These are phyloP conservation scores for Corymbia calophylla DNA, from an alignment of 441 rosid species.

Conservation along the genomic window DNA sequence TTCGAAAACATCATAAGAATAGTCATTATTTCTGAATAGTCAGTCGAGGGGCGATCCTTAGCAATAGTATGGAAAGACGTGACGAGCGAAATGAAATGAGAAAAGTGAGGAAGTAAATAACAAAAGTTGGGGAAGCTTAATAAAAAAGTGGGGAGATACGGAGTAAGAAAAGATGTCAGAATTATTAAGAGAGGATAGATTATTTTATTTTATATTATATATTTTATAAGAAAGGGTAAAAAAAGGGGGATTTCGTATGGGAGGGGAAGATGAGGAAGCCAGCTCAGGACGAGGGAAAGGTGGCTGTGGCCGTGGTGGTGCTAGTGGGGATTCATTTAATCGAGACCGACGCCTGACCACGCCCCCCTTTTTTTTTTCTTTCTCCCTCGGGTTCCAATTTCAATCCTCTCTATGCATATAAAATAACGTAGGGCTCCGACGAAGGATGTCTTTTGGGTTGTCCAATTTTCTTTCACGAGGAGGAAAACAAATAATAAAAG, in stretches of 20 bases:
- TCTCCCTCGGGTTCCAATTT: too few species aligned
- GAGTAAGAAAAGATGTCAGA: background rate
- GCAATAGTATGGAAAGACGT: background rate
- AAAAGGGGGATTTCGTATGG: background rate
- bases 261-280: background rate
- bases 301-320: too few species aligned
- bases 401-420: background rate
- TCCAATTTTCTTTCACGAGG: background rate
- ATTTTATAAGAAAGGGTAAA: background rate
- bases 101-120: background rate
- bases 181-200: too few species aligned
- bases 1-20: fast-evolving
- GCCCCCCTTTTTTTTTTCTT: background rate
- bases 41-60: background rate
- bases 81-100: background rate
- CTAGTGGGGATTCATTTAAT: background rate
- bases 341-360: background rate
- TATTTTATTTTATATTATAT: too few species aligned
- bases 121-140: background rate
- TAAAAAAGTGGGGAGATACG: background rate
- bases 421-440: background rate
- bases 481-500: background rate
- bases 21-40: background rate
- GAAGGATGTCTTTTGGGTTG: background rate
- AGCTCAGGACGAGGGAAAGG: background rate